A percentile compares a stretch with the other conserved stretches of the same genome.
phyloP scores from a whole-genome alignment of 2,329 filamentous ascomycete genomes.

The Pleomassaria siparia region DNA sequence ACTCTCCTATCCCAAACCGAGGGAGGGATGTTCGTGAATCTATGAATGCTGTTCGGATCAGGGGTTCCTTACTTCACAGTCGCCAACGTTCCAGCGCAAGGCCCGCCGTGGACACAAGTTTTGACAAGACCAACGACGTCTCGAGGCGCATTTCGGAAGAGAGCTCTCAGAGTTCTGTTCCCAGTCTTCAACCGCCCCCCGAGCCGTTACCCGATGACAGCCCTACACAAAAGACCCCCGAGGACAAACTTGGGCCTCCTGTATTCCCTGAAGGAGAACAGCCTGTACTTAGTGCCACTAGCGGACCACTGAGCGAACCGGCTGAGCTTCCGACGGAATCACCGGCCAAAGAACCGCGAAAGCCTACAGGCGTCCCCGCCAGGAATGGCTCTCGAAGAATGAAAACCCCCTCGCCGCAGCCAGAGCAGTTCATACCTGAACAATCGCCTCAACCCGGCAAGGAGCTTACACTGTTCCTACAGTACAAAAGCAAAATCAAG shows the following conservation, averaged over 20 bases:
- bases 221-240: conserved; percentile 57
- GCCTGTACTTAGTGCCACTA: conserved; percentile 37
- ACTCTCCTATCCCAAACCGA: conserved; percentile 80
- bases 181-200: conserved; percentile 37
- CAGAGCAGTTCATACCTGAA: conserved; percentile 49
- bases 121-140: conserved; percentile 54
- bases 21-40: conserved; percentile 84
- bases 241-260: conserved; percentile 61
- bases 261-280: conserved; percentile 36
- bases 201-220: conserved; percentile 35
- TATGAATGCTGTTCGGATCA: conserved; percentile 68
- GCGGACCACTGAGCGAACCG: conserved; percentile 39
- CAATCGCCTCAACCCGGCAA: conserved; percentile 74
- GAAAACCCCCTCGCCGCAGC: conserved; percentile 45
- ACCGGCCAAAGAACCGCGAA: conserved; percentile 23
- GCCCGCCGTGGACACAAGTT: conserved; percentile 59
- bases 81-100: conserved; percentile 55
- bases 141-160: conserved; percentile 65
- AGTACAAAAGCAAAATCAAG: conserved; percentile 96
- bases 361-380: conserved; percentile 21
- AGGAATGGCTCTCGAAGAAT: conserved; percentile 34
- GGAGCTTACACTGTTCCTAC: conserved; percentile 88
- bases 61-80: conserved; percentile 57
- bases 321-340: conserved; percentile 27
- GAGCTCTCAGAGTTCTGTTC: conserved; percentile 43